A percentile compares a stretch with the other conserved stretches of the same genome.
Evolutionary conservation across 805 yeast genomes (phyloP).

Genomic region (Saturnispora diversa): DNA sequence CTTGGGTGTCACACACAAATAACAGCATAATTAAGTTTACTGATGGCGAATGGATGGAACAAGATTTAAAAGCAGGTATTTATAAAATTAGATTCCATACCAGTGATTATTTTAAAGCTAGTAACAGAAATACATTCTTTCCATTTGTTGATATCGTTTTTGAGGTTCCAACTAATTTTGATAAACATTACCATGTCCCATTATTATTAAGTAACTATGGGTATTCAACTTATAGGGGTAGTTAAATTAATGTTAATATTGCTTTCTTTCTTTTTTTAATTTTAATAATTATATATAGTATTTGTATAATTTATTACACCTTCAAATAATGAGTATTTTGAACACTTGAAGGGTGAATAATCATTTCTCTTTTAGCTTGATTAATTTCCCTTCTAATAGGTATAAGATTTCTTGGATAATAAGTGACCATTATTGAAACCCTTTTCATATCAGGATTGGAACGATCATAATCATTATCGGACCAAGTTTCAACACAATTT

Average conservation of each 20-base stretch:
- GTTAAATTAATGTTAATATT: conserved; percentile 13
- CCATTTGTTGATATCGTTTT: conserved; percentile 82
- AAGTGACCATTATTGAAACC: conserved; percentile 33
- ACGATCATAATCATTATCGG: conserved; percentile 46
- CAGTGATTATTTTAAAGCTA: conserved; percentile 47
- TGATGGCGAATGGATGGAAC: conserved; percentile 31
- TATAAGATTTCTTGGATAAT: conserved; percentile 44
- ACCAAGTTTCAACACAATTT: conserved; percentile 35
- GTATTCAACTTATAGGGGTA: conserved; percentile 85
- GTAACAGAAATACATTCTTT: conserved; percentile 53
- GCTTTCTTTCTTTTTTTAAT: neutral
- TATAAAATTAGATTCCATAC: conserved; percentile 76
- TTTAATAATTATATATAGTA: neutral
- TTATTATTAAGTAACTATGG: conserved; percentile 76
- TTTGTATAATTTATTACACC: too few relatives aligned
- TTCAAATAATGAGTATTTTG: conserved; percentile 60
- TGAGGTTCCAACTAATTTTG: conserved; percentile 56
- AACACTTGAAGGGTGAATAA: conserved; percentile 54
- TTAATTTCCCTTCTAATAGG: conserved; percentile 60
- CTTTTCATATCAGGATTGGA: conserved; percentile 45
- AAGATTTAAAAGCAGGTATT: conserved; percentile 45
- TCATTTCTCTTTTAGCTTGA: conserved; percentile 55
- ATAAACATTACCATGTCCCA: conserved; percentile 85
- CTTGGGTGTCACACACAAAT: conserved; percentile 43
- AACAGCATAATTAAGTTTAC: conserved; percentile 10